Evolutionary conservation across 169 alveolate species (phyloP), one percentile per base, ranked within the genome.

Genomic region (Eimeria zaria): DNA sequence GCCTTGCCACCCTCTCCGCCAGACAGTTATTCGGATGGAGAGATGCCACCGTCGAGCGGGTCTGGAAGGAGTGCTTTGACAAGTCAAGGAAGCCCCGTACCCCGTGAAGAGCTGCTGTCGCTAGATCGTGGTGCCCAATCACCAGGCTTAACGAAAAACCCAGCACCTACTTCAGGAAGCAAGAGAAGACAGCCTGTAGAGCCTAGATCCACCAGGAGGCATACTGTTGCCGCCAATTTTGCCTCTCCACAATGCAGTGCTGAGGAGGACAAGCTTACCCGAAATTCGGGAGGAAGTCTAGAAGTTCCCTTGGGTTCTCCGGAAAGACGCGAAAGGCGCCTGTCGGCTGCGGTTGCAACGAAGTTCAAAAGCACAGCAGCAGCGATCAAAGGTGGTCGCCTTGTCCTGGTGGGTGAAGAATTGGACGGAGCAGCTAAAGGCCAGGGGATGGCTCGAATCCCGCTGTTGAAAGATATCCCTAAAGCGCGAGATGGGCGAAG

Each of bases 1-100:
- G 83, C 94, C n/a, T 44, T 44, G 83, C 94, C 94, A 33, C 94
- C 94, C 24, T 60, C 94, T 64, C 62, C 83, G n/a, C 81, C 24
- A 27, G 83, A 44, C 30, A 64, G 64, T 64, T 27, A 64, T 11
- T 41, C 81, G 33, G 94, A 87, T 60, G 83, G 48, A 39, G 83
- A 87, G 83, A 78, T 30, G 67, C 58, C 87, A 24, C 62, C 12
- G 22, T 46, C 55, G 80, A 16, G 44, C 16, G 24, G 51, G 24
- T 73, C 55, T 20, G 83, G 83, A 39, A 41, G 53, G 83, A 73
- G 83, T 22, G 83, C 53, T 73, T 11, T 16, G 33, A 33, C 51
- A 27, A 78, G 46, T 48, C 67, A 46, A 16, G 44, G 44, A 48
- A 41, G 88, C 88, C 64, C 46, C 67, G 88, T 30, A 18, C 6